A percentile compares a stretch with the other conserved stretches of the same genome.
These are phyloP conservation scores for Colletotrichum sp. DNA, from an alignment of 2,329 filamentous ascomycete species.

Conservation along the genomic window DNA sequence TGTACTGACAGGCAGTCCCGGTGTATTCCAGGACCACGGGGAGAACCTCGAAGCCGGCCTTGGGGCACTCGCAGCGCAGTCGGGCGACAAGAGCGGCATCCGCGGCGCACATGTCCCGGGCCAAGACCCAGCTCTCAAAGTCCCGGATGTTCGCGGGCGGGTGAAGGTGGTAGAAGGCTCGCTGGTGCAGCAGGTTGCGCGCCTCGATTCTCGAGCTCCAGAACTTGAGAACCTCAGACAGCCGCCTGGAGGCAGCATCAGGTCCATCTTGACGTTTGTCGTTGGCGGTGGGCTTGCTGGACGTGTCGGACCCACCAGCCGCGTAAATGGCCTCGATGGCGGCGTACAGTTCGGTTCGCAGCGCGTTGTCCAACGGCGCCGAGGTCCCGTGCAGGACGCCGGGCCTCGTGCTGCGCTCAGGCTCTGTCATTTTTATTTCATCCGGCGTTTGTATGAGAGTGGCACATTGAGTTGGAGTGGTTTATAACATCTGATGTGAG, in stretches of 20 bases:
- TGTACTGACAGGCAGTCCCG: not conserved
- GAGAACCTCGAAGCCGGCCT: slow-evolving; percentile 11
- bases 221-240: not conserved
- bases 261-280: not conserved
- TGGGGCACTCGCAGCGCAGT: not conserved
- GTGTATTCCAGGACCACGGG: slow-evolving; percentile 14
- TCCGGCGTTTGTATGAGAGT: not conserved
- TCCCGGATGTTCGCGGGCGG: not conserved
- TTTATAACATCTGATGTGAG: not conserved
- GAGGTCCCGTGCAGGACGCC: not conserved
- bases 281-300: not conserved
- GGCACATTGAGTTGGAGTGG: not conserved
- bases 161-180: slow-evolving; percentile 9
- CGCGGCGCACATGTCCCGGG: not conserved
- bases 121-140: not conserved
- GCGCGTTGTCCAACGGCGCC: not conserved
- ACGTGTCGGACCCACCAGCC: not conserved
- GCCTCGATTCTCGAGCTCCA: not conserved
- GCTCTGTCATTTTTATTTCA: slow-evolving; percentile 1
- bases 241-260: not conserved
- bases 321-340: slow-evolving; percentile 16
- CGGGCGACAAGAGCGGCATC: not conserved
- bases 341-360: not conserved
- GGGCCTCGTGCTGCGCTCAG: not conserved
- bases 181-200: not conserved